A percentile compares a stretch with the other conserved stretches of the same genome.
These are phyloP conservation scores for Lathyrus sativus DNA, from an alignment of 306 rosid species.

Conservation along the genomic window DNA sequence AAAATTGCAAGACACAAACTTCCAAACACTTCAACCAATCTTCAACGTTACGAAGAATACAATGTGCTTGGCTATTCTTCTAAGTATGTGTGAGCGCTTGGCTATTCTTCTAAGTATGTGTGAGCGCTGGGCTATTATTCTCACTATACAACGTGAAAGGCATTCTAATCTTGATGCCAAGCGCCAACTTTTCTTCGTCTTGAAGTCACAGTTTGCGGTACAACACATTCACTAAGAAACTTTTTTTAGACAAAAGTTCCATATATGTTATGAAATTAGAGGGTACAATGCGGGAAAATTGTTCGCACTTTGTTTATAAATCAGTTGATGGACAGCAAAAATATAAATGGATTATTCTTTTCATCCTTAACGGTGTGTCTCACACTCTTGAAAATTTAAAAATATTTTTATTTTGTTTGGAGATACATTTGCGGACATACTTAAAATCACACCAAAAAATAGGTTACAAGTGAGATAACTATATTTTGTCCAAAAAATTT, in stretches of 20 bases:
- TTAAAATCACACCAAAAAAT: too few relatives aligned
- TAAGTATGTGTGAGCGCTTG: neutral
- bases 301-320: neutral
- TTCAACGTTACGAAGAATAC: conserved; percentile 38
- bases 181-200: neutral
- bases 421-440: too few relatives aligned
- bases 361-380: too few relatives aligned
- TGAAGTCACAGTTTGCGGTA: neutral
- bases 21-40: conserved; percentile 38
- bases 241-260: neutral
- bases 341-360: too few relatives aligned
- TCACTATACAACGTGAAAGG: neutral
- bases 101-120: neutral
- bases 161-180: neutral
- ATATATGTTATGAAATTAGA: neutral
- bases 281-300: neutral
- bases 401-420: too few relatives aligned
- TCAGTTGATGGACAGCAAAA: neutral
- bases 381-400: too few relatives aligned
- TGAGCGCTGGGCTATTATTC: neutral
- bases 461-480: too few relatives aligned
- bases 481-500: too few relatives aligned
- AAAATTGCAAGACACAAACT: conserved; percentile 50
- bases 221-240: neutral
- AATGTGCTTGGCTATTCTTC: neutral